Evolutionary conservation across 1,284 basidiomycete genomes (phyloP), one percentile per base, ranked within the genome.

Genomic region (Phenoliferia sp.): DNA sequence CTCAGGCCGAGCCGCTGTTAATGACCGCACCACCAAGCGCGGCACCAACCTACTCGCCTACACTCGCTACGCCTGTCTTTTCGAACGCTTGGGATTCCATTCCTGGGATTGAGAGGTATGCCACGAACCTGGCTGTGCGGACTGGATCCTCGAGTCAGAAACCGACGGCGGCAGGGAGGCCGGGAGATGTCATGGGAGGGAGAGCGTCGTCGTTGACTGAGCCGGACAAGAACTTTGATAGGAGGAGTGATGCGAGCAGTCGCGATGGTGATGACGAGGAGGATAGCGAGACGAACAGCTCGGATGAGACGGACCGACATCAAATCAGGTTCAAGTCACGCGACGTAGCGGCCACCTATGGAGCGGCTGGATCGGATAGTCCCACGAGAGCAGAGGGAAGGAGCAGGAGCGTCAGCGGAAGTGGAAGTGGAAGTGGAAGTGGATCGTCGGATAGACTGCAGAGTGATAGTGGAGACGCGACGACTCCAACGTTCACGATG

Each of bases 251-350:
- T 36, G 85, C 83, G 19, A 86, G 84, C 72, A 90, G 88, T 74
- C 85, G 86, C 69, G 90, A 92, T 76, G 90, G 87, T 1, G 90
- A 92, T 74, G 87, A 90, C 68, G 90, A 91, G 75, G 90, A 89
- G 68, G 89, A 90, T 67, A 85, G 85, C 16, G 87, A 88, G 57
- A 86, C 81, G 19, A 78, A 80, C 31, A 52, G 54, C 33, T 65
- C 65, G 74, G 86, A 89, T 67, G 85, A 85, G 58, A 87, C 82
- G n/a, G 79, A 80, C 17, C 62, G 67, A 4, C 59, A 64, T 56
- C 57, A 48, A 10, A 69, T 69, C 56, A 50, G 39, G n/a, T 67
- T 68, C 60, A 60, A 66, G 62, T 55, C 33, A 44, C 33, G 52
- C 34, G 36, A 12, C 55, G 59, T 29, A 26, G 31, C 17, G 28